Conservation (phyloP, 257 asterid genomes). For the Eustoma russellianum region DNA sequence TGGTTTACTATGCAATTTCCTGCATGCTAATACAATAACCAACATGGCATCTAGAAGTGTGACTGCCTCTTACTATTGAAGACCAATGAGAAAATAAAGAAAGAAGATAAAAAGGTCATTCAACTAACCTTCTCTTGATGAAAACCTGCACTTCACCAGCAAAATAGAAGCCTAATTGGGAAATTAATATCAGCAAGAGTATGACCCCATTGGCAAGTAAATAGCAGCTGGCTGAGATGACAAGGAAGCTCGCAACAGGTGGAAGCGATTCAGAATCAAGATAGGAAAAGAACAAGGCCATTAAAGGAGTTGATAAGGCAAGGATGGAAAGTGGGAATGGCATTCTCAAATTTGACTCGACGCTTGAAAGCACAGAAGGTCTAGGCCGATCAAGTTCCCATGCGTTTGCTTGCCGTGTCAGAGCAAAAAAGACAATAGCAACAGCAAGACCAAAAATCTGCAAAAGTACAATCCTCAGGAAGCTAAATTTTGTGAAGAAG, state of each 20-base stretch:
- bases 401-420: conserved; percentile 85
- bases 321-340: conserved; percentile 53
- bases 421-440: conserved; percentile 76
- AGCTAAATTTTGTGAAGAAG: conserved; percentile 19
- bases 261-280: conserved; percentile 50
- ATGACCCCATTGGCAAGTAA: conserved; percentile 71
- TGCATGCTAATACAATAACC: too few relatives aligned
- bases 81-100: conserved; percentile 6
- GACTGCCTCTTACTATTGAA: not conserved
- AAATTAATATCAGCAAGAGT: conserved; percentile 45
- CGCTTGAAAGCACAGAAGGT: conserved; percentile 75
- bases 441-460: conserved; percentile 23
- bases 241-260: conserved; percentile 45
- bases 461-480: conserved; percentile 16
- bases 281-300: conserved; percentile 47
- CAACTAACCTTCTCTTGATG: conserved; percentile 67
- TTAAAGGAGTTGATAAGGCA: conserved; percentile 44
- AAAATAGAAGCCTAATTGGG: conserved; percentile 53
- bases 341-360: conserved; percentile 74
- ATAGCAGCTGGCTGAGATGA: conserved; percentile 64
- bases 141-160: conserved; percentile 49
- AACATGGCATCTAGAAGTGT: not conserved
- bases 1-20: conserved; percentile 13
- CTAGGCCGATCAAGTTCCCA: conserved; percentile 79
- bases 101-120: not conserved